Conservation (phyloP, 2,329 filamentous ascomycete species). For the Fonsecaea monophora region DNA sequence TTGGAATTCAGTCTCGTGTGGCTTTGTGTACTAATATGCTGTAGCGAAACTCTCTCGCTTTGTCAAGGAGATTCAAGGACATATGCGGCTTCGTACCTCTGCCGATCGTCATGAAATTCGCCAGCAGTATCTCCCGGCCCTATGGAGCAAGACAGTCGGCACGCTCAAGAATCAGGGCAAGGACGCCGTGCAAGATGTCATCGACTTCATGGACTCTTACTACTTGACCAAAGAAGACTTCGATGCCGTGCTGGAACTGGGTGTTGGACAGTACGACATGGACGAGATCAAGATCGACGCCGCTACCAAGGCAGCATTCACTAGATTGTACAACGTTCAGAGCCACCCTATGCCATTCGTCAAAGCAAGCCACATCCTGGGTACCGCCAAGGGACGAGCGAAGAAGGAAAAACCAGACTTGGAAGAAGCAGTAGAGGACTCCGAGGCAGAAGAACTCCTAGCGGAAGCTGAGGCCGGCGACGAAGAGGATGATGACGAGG, state of each 20-base stretch:
- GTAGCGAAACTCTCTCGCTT: constrained; percentile 72
- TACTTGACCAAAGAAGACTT: constrained; percentile 94
- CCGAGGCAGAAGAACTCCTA: constrained; percentile 69
- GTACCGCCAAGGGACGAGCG: constrained; percentile 67
- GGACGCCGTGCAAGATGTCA: constrained; percentile 80
- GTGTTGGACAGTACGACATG: constrained; percentile 82
- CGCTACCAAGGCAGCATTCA: constrained; percentile 88
- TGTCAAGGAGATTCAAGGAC: constrained; percentile 92
- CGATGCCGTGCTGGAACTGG: constrained; percentile 89
- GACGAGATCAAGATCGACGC: constrained; percentile 77
- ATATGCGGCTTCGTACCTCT: constrained; percentile 90
- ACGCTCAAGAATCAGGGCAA: constrained; percentile 79
- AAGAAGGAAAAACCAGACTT: constrained; percentile 85
- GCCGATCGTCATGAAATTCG: constrained; percentile 92
- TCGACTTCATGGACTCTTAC: constrained; percentile 96
- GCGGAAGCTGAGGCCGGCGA: constrained; percentile 59
- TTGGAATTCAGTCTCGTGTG: neutral
- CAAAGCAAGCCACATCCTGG: constrained; percentile 80
- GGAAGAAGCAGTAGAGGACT: constrained; percentile 94
- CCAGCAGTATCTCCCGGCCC: constrained; percentile 87
- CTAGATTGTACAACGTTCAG: constrained; percentile 84
- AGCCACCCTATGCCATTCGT: constrained; percentile 94
- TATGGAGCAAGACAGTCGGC: constrained; percentile 82
- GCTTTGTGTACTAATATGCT: constrained; percentile 34
- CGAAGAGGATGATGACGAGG: constrained; percentile 77